Conservation (phyloP, 2,329 filamentous ascomycete genomes). For the Stromatinia cepivora region DNA sequence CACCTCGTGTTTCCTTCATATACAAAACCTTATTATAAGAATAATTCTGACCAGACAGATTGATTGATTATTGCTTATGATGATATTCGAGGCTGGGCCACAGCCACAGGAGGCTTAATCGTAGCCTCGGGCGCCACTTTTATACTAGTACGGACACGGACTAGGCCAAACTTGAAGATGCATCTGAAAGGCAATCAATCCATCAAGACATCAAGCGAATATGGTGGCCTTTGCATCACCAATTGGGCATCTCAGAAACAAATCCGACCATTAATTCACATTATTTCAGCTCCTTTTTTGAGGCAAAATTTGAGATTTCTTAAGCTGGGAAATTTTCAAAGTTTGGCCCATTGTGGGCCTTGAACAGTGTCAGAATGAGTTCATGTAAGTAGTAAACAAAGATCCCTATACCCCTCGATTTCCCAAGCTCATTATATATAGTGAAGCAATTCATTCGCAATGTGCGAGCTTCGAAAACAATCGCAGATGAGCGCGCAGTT, state of each 20-base stretch:
- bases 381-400: conserved; percentile 37
- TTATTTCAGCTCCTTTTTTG: not conserved
- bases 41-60: not conserved
- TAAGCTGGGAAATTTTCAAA: conserved; percentile 29
- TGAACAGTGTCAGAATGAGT: conserved; percentile 39
- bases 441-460: conserved; percentile 99
- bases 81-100: conserved; percentile 2
- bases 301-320: conserved; percentile 3
- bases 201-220: conserved; percentile 23
- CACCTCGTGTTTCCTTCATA: not conserved
- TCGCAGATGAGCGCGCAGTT: conserved; percentile 96
- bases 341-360: conserved; percentile 40
- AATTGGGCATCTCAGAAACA: conserved; percentile 15
- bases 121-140: conserved; percentile 8
- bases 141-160: not conserved
- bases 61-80: conserved; percentile 11
- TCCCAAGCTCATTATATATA: conserved; percentile 44
- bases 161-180: conserved; percentile 1
- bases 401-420: conserved; percentile 27
- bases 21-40: not conserved
- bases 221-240: conserved; percentile 25
- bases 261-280: conserved; percentile 8
- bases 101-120: conserved; percentile 1
- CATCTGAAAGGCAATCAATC: not conserved
- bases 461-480: conserved; percentile 96